These are phyloP conservation scores for Dichotomocladium elegans DNA, from an alignment of 371 early-diverging fungal genomes.

Conservation along the genomic window DNA sequence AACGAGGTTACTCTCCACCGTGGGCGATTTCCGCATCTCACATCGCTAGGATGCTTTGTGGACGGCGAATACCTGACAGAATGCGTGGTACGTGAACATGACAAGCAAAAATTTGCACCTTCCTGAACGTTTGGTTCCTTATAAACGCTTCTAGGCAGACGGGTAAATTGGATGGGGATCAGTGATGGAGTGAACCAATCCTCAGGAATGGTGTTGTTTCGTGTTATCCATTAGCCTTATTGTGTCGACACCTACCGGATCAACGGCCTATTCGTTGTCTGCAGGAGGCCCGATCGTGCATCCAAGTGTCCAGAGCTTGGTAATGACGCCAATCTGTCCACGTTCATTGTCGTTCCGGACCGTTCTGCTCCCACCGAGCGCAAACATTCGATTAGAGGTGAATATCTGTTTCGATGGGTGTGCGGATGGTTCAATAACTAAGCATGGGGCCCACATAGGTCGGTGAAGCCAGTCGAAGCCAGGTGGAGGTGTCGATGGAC, in stretches of 20 bases:
- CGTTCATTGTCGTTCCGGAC: slow-evolving; percentile 92
- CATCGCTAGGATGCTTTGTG: slow-evolving; percentile 74
- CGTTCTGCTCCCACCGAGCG: slow-evolving; percentile 78
- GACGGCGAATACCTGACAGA: slow-evolving; percentile 80
- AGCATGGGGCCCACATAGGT: slow-evolving; percentile 45
- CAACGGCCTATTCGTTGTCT: slow-evolving; percentile 91
- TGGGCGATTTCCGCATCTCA: slow-evolving; percentile 81
- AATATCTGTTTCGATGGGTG: too few relatives aligned
- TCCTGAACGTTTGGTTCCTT: slow-evolving; percentile 4
- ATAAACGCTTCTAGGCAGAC: slow-evolving; percentile 48
- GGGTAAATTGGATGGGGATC: slow-evolving; percentile 39
- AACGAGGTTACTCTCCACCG: slow-evolving; percentile 90
- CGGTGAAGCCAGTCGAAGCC: slow-evolving; percentile 57
- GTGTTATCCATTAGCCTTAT: slow-evolving; percentile 52
- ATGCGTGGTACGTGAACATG: slow-evolving; percentile 68
- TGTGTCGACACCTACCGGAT: slow-evolving; percentile 92
- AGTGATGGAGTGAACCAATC: neutral
- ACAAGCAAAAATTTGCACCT: neutral
- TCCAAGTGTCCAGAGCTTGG: slow-evolving; percentile 83
- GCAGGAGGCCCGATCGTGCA: slow-evolving; percentile 94
- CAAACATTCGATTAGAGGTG: slow-evolving; percentile 65
- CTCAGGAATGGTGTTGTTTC: too few relatives aligned
- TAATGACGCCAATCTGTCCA: slow-evolving; percentile 95
- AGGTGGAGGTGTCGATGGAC: slow-evolving; percentile 68
- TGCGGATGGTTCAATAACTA: too few relatives aligned